Conservation (phyloP, 2,329 filamentous ascomycete species). For the Phyllosticta citribraziliensis region DNA sequence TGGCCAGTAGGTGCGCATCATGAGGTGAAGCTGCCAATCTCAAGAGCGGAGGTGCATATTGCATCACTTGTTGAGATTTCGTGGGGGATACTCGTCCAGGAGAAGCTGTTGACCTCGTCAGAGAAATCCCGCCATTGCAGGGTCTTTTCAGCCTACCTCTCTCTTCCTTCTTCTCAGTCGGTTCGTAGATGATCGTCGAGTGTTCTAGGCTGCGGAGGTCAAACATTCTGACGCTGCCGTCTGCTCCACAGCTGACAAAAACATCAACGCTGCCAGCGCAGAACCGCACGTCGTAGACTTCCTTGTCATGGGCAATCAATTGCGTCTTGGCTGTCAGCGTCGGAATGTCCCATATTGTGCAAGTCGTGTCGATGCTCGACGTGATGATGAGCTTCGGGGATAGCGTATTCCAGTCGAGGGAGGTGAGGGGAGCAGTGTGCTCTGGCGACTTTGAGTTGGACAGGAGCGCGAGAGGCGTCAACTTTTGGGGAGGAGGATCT, state of each 20-base stretch:
- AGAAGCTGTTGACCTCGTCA: conserved; percentile 23
- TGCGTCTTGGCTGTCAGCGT: conserved; percentile 97
- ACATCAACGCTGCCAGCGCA: conserved; percentile 98
- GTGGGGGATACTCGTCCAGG: conserved; percentile 57
- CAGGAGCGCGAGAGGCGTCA: conserved; percentile 83
- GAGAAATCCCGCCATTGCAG: conserved; percentile 12
- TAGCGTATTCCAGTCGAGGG: conserved; percentile 95
- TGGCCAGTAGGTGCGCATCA: conserved; percentile 91
- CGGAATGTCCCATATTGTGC: conserved; percentile 98
- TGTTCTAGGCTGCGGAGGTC: conserved; percentile 93
- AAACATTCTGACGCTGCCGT: conserved; percentile 98
- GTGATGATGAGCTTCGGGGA: conserved; percentile 93
- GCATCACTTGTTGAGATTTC: conserved; percentile 65
- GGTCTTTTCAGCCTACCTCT: conserved; percentile 26
- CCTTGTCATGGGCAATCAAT: conserved; percentile 96
- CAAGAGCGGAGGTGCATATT: conserved; percentile 55
- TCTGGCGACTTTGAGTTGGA: conserved; percentile 98
- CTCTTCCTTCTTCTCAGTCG: conserved; percentile 63
- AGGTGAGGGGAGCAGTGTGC: conserved; percentile 92
- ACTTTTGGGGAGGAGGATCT: conserved; percentile 58
- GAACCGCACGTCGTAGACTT: conserved; percentile 96
- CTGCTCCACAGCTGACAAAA: conserved; percentile 94
- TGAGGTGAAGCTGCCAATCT: conserved; percentile 86
- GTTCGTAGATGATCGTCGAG: conserved; percentile 98
- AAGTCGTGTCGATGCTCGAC: conserved; percentile 96